Percentiles rank a stretch among this genome's conserved stretches.
Conservation (phyloP, 108 stramenopile genomes). For the Chaetoceros tenuissimus region DNA sequence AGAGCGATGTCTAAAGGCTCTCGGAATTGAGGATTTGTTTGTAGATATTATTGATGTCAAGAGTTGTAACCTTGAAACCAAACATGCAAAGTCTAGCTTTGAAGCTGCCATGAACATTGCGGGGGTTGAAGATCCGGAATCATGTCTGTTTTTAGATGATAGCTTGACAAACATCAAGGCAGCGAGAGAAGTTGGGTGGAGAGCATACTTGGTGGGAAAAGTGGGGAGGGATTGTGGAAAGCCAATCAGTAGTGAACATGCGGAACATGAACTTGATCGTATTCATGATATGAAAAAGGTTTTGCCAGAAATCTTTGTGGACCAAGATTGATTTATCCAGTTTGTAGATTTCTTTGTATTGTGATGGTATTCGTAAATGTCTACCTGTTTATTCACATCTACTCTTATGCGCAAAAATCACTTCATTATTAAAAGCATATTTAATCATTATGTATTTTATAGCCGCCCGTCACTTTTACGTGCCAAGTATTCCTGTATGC, state of each 20-base stretch:
- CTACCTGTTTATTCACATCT: too few species aligned
- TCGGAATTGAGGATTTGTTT: conserved; percentile 55
- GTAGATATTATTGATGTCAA: conserved; percentile 29
- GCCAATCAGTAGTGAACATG: conserved; percentile 33
- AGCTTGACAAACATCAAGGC: conserved; percentile 33
- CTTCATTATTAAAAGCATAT: too few species aligned
- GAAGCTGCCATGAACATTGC: conserved; percentile 48
- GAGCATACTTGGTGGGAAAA: conserved; percentile 43
- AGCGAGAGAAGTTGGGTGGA: conserved; percentile 46
- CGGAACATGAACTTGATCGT: conserved; percentile 44
- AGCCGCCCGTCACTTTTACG: conserved; percentile 63
- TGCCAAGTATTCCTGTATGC: conserved; percentile 61
- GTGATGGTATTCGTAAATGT: too few species aligned
- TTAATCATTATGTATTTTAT: too few species aligned
- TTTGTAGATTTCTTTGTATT: too few species aligned
- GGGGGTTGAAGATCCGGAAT: conserved; percentile 28
- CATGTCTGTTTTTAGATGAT: conserved; percentile 60
- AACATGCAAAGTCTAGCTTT: conserved; percentile 46
- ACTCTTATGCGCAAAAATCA: too few species aligned
- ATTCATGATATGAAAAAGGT: conserved; percentile 43
- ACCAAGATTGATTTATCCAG: too few species aligned
- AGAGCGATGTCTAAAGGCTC: conserved; percentile 33
- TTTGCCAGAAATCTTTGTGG: conserved; percentile 42
- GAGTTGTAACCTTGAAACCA: conserved; percentile 46
- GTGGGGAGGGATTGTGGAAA: conserved; percentile 40